Evolutionary conservation across 2,329 filamentous ascomycete genomes (phyloP).

Genomic region (Penicillium nordicum): DNA sequence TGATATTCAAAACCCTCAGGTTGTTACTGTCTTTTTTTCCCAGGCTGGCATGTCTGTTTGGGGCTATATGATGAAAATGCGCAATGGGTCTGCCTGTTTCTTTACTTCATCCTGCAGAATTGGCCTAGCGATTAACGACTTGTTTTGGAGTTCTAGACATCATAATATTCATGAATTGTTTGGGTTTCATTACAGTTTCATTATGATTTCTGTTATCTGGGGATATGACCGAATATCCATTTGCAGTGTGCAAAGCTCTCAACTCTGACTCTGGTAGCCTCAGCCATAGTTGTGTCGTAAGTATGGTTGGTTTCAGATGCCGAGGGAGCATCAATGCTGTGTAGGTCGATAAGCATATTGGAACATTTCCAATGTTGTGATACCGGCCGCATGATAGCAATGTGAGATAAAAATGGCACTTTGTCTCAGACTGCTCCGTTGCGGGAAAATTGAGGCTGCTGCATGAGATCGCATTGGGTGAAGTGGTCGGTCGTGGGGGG

Average conservation of each 20-base stretch:
- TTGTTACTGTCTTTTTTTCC: slow-evolving; percentile 20
- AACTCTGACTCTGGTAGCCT: background rate
- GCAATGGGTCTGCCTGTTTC: background rate
- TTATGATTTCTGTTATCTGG: background rate
- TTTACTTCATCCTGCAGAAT: background rate
- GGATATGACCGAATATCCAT: background rate
- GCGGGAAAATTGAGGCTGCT: background rate
- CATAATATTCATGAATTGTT: slow-evolving; percentile 1
- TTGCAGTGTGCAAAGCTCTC: background rate
- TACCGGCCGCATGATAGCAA: background rate
- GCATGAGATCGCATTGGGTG: background rate
- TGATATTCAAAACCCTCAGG: background rate
- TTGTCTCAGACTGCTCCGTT: background rate
- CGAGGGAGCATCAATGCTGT: background rate
- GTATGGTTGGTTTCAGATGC: background rate
- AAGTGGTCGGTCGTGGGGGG: background rate
- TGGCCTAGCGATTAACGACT: background rate
- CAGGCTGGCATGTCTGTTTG: background rate
- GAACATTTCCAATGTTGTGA: background rate
- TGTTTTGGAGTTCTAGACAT: background rate
- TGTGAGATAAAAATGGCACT: background rate
- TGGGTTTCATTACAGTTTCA: background rate
- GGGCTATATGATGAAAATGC: background rate
- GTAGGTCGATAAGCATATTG: background rate
- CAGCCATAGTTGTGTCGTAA: background rate